Evolutionary conservation across 2,329 filamentous ascomycete species (phyloP).

Genomic region (Elsinoe perseae): DNA sequence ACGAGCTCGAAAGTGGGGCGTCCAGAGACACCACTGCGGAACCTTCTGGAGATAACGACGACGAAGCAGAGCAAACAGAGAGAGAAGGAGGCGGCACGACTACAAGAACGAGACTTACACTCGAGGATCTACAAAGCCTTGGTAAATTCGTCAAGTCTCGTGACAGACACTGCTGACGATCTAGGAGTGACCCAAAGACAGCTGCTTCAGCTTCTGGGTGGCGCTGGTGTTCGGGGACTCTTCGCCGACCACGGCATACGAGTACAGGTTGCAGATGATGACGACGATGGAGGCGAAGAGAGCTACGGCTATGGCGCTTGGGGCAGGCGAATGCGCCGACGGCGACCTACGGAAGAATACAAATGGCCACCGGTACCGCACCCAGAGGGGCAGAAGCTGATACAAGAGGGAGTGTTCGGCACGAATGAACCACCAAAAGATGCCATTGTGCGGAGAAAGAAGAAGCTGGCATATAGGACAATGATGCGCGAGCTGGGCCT

Average conservation of each 20-base stretch:
- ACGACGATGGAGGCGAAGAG: conserved; percentile 37
- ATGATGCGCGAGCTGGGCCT: conserved; percentile 75
- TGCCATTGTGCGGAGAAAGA: conserved; percentile 45
- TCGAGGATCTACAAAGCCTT: conserved; percentile 20
- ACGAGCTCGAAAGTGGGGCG: conserved; percentile 34
- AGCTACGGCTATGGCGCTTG: conserved; percentile 33
- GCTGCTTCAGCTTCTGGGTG: conserved; percentile 48
- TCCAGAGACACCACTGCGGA: conserved; percentile 33
- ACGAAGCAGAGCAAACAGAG: conserved; percentile 31
- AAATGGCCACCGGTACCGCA: conserved; percentile 80
- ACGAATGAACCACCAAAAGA: conserved; percentile 45
- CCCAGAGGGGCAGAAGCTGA: conserved; percentile 65
- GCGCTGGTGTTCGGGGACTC: conserved; percentile 46
- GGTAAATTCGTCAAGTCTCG: conserved; percentile 16
- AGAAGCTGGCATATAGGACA: conserved; percentile 58
- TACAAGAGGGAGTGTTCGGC: conserved; percentile 77
- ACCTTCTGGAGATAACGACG: conserved; percentile 23
- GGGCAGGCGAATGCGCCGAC: conserved; percentile 41
- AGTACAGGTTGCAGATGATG: conserved; percentile 28
- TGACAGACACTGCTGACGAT: conserved; percentile 16
- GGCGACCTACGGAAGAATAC: conserved; percentile 38
- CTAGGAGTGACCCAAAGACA: conserved; percentile 41
- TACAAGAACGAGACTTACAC: conserved; percentile 14
- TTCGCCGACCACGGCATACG: conserved; percentile 33
- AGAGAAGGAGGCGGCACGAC: conserved; percentile 23